Evolutionary conservation across 202 grass and related monocot genomes (phyloP), one percentile per base, ranked within the genome.

Genomic region (Hordeum pubiflorum): DNA sequence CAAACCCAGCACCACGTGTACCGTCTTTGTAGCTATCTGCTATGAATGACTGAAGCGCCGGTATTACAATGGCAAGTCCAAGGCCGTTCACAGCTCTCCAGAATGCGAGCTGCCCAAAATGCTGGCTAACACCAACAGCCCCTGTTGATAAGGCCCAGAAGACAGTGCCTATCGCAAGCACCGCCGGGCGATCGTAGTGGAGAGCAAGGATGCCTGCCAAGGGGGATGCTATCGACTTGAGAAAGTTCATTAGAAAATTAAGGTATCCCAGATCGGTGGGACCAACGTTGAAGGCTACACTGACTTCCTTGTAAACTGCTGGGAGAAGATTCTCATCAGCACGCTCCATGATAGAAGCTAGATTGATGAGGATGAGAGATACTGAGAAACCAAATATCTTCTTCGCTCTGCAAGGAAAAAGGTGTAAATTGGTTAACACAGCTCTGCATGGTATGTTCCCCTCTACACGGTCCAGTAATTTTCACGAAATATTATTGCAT

Each of bases 231-330:
- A 85, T 74, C 22, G 94, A 88, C 86, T 97, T 92, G 37, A 91
- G 36, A 84, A 97, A 97, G 82, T 91, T 97, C 87, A 90, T 89
- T 86, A 86, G 78, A 63, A 97, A 97, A 23, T 91, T 93, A 57
- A 97, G 94, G 80, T 93, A 97, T 81, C 94, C 94, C 62, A 97
- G 91, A 77, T 97, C 94, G 56, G 89, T 80, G 76, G 94, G 94
- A 50, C 91, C 94, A 68, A 75, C 91, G 63, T 90, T 88, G 79
- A 97, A 97, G 52, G 91, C 80, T 78, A 82, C 85, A 83, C 91
- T 97, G 80, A 97, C 94, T 93, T 97, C 91, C 69, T 97, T 97
- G 82, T 97, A 97, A 88, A 97, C 94, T 24, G 94, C 86, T 68
- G 91, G 94, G 77, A 97, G 85, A 58, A 97, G 94, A 84, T 89